These are phyloP conservation scores for Aureobasidium sp. DNA, from an alignment of 2,329 filamentous ascomycete genomes.

Conservation along the genomic window DNA sequence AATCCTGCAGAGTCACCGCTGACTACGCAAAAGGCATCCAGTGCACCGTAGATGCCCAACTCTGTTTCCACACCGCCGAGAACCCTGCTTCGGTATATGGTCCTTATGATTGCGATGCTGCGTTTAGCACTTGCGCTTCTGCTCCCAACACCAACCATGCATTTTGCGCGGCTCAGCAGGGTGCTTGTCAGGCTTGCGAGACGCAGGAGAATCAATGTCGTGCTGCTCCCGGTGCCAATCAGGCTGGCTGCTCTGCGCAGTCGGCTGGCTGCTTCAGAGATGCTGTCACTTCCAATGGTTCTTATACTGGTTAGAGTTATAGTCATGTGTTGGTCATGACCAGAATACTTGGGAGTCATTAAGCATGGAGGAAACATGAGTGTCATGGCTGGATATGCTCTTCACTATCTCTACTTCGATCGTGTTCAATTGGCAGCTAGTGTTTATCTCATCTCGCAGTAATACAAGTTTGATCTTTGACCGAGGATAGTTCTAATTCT, in stretches of 20 bases:
- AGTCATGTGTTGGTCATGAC: background rate
- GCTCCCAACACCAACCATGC: background rate
- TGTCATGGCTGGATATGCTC: no score
- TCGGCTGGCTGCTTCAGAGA: constrained; percentile 2
- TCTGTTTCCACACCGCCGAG: background rate
- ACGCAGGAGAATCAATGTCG: background rate
- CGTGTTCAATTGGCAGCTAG: background rate
- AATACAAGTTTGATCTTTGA: background rate
- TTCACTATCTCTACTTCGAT: background rate
- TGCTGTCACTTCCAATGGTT: background rate
- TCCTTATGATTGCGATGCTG: background rate
- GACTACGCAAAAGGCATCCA: background rate
- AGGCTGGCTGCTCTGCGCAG: background rate
- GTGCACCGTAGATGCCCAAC: background rate
- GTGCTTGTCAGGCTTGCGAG: background rate
- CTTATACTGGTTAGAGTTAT: background rate
- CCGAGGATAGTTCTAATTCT: no score
- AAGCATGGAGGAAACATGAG: background rate
- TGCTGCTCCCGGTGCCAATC: background rate
- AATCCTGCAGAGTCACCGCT: constrained; percentile 1
- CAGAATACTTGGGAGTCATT: background rate
- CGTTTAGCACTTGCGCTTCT: background rate
- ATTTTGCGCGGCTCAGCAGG: background rate
- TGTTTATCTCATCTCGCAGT: background rate
- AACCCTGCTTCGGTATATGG: background rate